Evolutionary conservation across 306 rosid genomes (phyloP), one percentile per base, ranked within the genome.

Genomic region (Casuarina cunninghamiana): DNA sequence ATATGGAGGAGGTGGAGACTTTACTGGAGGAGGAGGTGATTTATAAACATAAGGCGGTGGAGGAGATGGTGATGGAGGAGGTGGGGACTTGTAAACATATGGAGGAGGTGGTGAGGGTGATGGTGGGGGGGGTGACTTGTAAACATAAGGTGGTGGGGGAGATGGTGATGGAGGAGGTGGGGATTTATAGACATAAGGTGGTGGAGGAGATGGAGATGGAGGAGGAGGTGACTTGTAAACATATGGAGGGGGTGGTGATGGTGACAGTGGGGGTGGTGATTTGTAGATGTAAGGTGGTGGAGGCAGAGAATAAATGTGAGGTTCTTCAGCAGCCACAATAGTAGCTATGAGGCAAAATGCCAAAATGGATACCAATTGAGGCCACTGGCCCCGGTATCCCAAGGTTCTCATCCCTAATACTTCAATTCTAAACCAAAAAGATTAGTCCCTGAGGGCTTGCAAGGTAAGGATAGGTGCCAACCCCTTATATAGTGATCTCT

Each of bases 321-420:
- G 73, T 17, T 69, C 41, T 60, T 60, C 26, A 45, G 78, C 71
- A 15, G 26, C 45, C 32, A 61, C 78, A 43, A 9, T 62, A 15
- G 43, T 61, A 32, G 78, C 71, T 26, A 61, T 45, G 45, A 75
- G 58, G 57, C 60, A 75, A 60, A 60, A 58, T 75, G 45, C 70
- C 38, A 75, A 0, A 15, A 44, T n/a, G 35, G 44, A 75, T 26
- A 75, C 4, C 60, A 32, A 2, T 46, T n/a, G 71, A 75, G 78
- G 78, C 78, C 78, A 75, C 12, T 60, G 78, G 44, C 58, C 60
- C 48, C 6, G 10, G 16, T 55, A 38, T 73, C 5, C 37, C 39
- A 48, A 73, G 67, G 17, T 44, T 10, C 71, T 46, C 78, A 75
- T 75, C n/a, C 10, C 37, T 55, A 13, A 10, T 2, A 54, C 2